Percentiles rank a stretch among this genome's conserved stretches.
These are phyloP conservation scores for Astrothelium subdiscretum DNA, from an alignment of 495 filamentous ascomycete species.

Conservation along the genomic window DNA sequence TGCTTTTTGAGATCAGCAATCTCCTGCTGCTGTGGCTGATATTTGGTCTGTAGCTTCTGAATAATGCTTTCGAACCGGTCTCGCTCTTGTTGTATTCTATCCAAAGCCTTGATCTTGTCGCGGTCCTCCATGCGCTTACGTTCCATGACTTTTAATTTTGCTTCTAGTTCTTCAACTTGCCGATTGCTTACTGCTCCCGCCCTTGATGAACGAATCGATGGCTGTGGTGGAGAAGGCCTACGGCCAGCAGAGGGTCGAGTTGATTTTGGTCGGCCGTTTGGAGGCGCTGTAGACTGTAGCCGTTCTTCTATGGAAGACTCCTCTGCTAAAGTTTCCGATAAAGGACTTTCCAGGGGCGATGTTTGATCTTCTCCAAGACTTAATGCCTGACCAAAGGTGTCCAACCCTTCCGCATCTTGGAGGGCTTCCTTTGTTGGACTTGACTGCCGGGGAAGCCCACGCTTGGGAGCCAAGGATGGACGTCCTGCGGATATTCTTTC, in stretches of 20 bases:
- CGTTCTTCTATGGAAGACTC: background rate
- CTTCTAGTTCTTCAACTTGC: slow-evolving; percentile 37
- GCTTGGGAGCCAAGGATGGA: background rate
- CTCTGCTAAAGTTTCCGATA: background rate
- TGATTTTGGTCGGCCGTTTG: background rate
- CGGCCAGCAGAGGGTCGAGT: slow-evolving; percentile 1
- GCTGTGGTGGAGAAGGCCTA: slow-evolving; percentile 3
- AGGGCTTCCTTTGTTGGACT: background rate
- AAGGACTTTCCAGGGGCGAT: background rate
- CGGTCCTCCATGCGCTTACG: slow-evolving; percentile 57
- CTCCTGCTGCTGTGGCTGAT: slow-evolving; percentile 76
- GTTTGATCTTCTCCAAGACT: background rate
- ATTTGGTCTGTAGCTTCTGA: slow-evolving; percentile 82
- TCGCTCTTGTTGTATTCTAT: slow-evolving; percentile 64
- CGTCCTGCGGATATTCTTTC: background rate
- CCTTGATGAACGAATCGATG: slow-evolving; percentile 12
- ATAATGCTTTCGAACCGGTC: slow-evolving; percentile 85
- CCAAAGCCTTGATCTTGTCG: slow-evolving; percentile 72
- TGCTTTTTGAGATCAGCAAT: slow-evolving; percentile 61
- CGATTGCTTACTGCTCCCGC: slow-evolving; percentile 36
- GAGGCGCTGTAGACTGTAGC: background rate
- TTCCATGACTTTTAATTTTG: slow-evolving; percentile 26
- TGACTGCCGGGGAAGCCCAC: background rate
- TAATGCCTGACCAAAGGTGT: background rate
- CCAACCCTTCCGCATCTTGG: background rate